Base-by-base conservation (phyloP, 1,139 yeast species). In the Meyerozyma sp. region DNA sequence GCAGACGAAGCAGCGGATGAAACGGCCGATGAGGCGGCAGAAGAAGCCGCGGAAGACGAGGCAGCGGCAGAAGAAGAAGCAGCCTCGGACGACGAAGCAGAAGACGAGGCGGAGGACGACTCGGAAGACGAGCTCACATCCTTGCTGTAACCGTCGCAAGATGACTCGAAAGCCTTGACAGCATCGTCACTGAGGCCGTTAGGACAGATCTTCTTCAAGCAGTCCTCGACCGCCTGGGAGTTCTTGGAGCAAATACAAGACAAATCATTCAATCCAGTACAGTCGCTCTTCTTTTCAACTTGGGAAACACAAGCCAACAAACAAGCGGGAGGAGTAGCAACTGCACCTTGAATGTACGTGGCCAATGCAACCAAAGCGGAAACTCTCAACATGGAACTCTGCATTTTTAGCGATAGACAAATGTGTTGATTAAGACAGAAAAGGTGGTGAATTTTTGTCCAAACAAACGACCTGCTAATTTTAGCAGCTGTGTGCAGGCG, bases 301-400 rank as follows among this genome's bases (percentile, higher is more conserved):
- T 80, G 75, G 44, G 86, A 75, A 47, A 86, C 93, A 77, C 96
- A 89, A 40, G 95, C 95, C 62, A 89, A 74, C 54, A 89, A 71
- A 73, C 96, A 89, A 36, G 96, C 95, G 50, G 94, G 94, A 43
- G 96, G 93, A 46, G 93, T 73, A 46, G 94, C 94, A 41, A 77
- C 64, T 39, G 72, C 79, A 41, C 70, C 57, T 41, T 70, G 69
- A 44, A 79, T 65, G 46, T 79, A 61, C 44, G 79, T 66, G 44
- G 81, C 77, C 46, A 80, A 61, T 42, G 81, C 73, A 48, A 77
- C 65, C 51, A 77, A 66, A 42, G 79, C 65, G 43, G 82, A 64
- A 52, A 75, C 47, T 50, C 63, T 67, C 43, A 62, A 51, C 44
- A 52, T 34, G 40, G 56, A 47, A 44, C 48, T 49, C 54, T 34